A percentile compares a stretch with the other conserved stretches of the same genome.
These are phyloP conservation scores for Fraxinus greggii DNA, from an alignment of 305 asterid species.

Conservation along the genomic window DNA sequence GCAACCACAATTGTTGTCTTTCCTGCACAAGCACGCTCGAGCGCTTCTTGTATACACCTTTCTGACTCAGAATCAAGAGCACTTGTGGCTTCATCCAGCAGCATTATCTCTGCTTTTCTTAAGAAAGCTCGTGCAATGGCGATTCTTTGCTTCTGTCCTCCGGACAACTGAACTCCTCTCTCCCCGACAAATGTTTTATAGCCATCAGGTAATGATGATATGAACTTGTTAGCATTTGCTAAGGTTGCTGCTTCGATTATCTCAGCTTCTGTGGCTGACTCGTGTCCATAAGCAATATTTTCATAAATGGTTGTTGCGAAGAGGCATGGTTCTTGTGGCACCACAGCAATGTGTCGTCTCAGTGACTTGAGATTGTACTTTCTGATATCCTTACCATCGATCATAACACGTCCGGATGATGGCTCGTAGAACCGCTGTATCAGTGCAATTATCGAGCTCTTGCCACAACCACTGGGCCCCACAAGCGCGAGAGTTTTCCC, in stretches of 20 bases:
- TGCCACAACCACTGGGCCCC: constrained; percentile 97
- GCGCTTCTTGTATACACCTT: constrained; percentile 79
- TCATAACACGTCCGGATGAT: constrained; percentile 70
- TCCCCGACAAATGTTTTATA: constrained; percentile 90
- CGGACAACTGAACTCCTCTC: constrained; percentile 87
- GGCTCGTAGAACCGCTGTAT: constrained; percentile 88
- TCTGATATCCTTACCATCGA: constrained; percentile 87
- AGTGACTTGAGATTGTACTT: constrained; percentile 80
- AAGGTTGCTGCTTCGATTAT: constrained; percentile 78
- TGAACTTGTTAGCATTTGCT: constrained; percentile 86
- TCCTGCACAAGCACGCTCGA: constrained; percentile 79
- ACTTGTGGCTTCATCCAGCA: constrained; percentile 92
- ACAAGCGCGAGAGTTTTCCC: constrained; percentile 93
- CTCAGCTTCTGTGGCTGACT: constrained; percentile 85
- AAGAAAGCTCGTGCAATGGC: constrained; percentile 95
- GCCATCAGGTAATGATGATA: constrained; percentile 84
- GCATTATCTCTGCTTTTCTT: constrained; percentile 81
- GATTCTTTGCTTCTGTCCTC: constrained; percentile 94
- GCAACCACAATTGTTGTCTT: constrained; percentile 89
- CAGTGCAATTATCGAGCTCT: constrained; percentile 78
- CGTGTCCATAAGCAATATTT: constrained; percentile 89
- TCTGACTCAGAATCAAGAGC: constrained; percentile 97
- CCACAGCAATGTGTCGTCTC: constrained; percentile 79
- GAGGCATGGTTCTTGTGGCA: constrained; percentile 94
- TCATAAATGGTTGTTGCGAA: constrained; percentile 84